phyloP scores from a whole-genome alignment of 768 basidiomycete species.

The Lenzites betulinus region DNA sequence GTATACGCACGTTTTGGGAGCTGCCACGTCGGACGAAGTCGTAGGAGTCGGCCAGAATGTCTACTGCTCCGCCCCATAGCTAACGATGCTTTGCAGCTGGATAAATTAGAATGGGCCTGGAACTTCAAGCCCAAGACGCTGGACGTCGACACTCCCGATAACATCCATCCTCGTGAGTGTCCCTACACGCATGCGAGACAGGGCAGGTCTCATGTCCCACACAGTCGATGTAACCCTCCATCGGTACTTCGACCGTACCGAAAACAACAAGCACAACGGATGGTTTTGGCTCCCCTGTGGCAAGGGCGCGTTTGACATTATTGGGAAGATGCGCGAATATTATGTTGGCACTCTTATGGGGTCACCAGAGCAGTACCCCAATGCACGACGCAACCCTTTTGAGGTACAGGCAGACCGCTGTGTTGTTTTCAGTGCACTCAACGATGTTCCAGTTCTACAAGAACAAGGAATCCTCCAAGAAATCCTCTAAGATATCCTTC shows the following conservation, averaged over 20 bases:
- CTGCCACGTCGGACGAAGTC: neutral
- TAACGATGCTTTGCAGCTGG: neutral
- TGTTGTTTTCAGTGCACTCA: no score
- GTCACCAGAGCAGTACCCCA: neutral
- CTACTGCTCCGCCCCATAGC: neutral
- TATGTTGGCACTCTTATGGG: no score
- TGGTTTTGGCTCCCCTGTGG: neutral
- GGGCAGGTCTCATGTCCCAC: neutral
- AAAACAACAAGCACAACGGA: neutral
- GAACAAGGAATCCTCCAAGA: no score
- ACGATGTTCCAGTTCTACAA: neutral
- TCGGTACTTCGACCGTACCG: neutral
- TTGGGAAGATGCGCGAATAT: no score
- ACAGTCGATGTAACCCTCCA: neutral
- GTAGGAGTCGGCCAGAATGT: neutral
- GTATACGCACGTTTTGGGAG: neutral
- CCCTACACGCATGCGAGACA: neutral
- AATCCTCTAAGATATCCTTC: no score
- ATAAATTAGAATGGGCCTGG: neutral
- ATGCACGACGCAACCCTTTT: neutral
- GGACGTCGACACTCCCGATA: neutral
- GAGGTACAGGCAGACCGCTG: no score
- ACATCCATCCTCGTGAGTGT: neutral
- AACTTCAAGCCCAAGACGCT: neutral
- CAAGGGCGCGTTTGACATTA: no score